A percentile compares a stretch with the other conserved stretches of the same genome.
Evolutionary conservation across 106 monocot genomes (phyloP).

Genomic region (Alisma plantagoaquatica): DNA sequence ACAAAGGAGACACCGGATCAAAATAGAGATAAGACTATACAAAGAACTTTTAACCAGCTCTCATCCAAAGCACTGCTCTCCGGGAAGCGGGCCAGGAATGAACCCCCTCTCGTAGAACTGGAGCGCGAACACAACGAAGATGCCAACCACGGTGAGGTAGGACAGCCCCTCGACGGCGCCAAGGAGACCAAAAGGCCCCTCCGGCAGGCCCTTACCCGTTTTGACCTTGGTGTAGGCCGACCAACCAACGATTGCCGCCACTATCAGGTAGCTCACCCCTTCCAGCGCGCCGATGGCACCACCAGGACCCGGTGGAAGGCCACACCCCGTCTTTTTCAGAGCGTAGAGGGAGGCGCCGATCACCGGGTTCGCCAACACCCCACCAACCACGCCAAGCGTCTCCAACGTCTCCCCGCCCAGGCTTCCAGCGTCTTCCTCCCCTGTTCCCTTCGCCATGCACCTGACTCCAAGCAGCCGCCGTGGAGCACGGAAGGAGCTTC

Average conservation of each 20-base stretch:
- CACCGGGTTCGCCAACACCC: conserved; percentile 52
- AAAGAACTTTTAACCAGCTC: not conserved
- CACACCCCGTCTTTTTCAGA: conserved; percentile 89
- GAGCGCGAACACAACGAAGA: conserved; percentile 68
- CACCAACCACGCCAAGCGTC: conserved; percentile 23
- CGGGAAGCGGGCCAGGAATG: conserved; percentile 70
- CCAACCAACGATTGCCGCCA: conserved; percentile 65
- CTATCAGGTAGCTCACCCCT: conserved; percentile 77
- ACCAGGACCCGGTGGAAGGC: conserved; percentile 75
- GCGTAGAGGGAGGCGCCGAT: conserved; percentile 62
- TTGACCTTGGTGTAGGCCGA: conserved; percentile 64
- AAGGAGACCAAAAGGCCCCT: conserved; percentile 64
- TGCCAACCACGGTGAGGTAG: conserved; percentile 44
- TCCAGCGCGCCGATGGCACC: conserved; percentile 55
- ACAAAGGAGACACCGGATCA: too few species aligned
- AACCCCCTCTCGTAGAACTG: conserved; percentile 57
- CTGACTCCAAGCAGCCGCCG: too few species aligned
- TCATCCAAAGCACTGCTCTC: conserved; percentile 87
- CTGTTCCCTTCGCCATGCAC: conserved; percentile 29
- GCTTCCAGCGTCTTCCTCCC: not conserved
- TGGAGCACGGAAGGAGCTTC: not conserved
- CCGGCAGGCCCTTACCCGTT: conserved; percentile 68
- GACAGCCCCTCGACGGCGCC: conserved; percentile 80
- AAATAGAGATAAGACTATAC: too few species aligned
- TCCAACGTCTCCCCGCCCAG: conserved; percentile 1